Percentiles rank a stretch among this genome's conserved stretches.
phyloP scores from a whole-genome alignment of 169 alveolate species.

The Eimeria praecox region DNA sequence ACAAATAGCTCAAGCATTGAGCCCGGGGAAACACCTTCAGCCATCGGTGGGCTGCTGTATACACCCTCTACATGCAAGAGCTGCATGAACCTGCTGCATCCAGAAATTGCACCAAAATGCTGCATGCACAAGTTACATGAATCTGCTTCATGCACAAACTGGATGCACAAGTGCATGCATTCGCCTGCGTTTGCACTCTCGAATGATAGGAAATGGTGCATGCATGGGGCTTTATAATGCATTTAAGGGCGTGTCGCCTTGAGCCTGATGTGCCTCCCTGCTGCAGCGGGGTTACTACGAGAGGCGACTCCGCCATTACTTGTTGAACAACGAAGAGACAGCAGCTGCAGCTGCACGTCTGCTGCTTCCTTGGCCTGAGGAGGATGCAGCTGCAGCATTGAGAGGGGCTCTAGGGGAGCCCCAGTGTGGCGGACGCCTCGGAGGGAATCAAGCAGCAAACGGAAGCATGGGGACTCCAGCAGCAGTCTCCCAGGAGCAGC shows the following conservation, averaged over 20 bases:
- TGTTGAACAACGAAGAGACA: constrained; percentile 10
- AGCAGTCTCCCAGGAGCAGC: neutral
- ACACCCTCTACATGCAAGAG: neutral
- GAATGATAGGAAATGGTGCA: neutral
- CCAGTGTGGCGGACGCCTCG: neutral
- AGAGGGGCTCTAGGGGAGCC: neutral
- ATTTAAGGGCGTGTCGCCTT: neutral
- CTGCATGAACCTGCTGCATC: neutral
- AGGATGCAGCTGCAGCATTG: constrained; percentile 15
- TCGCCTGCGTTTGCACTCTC: neutral
- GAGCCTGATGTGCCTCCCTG: neutral
- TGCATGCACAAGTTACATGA: neutral
- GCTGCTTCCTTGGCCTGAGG: constrained; percentile 27
- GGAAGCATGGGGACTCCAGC: neutral
- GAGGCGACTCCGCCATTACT: constrained; percentile 32
- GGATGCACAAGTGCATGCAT: neutral
- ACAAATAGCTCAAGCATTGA: too few relatives aligned
- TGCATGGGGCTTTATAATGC: neutral
- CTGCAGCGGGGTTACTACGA: constrained; percentile 44
- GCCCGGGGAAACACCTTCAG: neutral
- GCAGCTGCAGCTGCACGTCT: constrained; percentile 41
- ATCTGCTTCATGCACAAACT: neutral
- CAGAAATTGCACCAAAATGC: too few relatives aligned
- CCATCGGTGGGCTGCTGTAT: constrained; percentile 1
- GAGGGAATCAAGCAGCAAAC: neutral